These are phyloP conservation scores for Cercis canadensis DNA, from an alignment of 306 rosid genomes.

Conservation along the genomic window DNA sequence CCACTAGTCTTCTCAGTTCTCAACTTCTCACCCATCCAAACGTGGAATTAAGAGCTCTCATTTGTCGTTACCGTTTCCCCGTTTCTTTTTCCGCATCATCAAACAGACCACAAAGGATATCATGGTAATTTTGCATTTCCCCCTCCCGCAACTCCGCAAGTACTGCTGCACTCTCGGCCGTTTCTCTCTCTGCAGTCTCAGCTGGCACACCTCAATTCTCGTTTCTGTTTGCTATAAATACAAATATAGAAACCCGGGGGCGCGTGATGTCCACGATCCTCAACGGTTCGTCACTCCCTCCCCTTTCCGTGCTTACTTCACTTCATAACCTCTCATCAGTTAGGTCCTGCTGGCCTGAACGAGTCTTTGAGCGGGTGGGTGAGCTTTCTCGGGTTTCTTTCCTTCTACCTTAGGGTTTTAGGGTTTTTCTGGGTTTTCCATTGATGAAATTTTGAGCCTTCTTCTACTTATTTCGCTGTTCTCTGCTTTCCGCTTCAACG, in stretches of 20 bases:
- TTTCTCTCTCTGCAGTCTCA: background rate
- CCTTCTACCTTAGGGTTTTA: conserved; percentile 32
- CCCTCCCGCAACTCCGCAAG: background rate
- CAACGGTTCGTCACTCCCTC: background rate
- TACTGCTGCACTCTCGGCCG: background rate
- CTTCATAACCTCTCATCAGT: background rate
- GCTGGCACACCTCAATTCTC: background rate
- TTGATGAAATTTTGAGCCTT: conserved; percentile 10
- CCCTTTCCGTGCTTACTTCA: background rate
- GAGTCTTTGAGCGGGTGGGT: background rate
- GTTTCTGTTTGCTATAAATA: background rate
- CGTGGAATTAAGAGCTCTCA: too few relatives aligned
- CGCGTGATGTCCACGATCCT: conserved; percentile 4
- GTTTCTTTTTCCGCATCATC: too few relatives aligned
- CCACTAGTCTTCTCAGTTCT: too few relatives aligned
- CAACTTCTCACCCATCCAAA: too few relatives aligned
- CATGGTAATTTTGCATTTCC: background rate
- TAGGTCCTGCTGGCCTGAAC: background rate
- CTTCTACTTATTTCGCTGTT: background rate
- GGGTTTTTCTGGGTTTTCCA: conserved; percentile 39
- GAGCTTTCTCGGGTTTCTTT: background rate
- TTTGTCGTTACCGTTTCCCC: too few relatives aligned
- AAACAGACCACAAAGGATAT: background rate
- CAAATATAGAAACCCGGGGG: background rate
- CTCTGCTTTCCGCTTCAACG: conserved; percentile 20